phyloP scores from a whole-genome alignment of 306 rosid genomes.

The Oxytropis ochrocephala region DNA sequence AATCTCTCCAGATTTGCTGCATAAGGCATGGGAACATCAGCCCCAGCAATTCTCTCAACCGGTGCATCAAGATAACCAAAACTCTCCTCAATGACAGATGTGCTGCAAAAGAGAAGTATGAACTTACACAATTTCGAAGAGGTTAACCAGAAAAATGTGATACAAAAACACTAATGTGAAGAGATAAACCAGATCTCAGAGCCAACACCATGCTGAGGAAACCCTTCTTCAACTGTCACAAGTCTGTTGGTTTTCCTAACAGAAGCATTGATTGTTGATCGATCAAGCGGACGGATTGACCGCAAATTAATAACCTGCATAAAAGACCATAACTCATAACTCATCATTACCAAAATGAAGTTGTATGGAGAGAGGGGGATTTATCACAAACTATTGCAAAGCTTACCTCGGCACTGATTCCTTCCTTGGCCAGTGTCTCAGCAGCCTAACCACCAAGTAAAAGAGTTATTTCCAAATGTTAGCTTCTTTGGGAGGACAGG shows the following conservation, averaged over 20 bases:
- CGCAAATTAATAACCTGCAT: constrained; percentile 83
- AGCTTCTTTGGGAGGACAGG: background rate
- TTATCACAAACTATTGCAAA: constrained; percentile 6
- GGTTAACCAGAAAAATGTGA: background rate
- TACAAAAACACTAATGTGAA: constrained; percentile 3
- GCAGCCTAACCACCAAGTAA: constrained; percentile 69
- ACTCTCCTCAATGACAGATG: constrained; percentile 93
- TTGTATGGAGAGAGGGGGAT: background rate
- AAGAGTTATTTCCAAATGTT: constrained; percentile 17
- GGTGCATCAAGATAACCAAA: constrained; percentile 98
- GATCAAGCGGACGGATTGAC: constrained; percentile 91
- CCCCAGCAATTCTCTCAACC: constrained; percentile 88
- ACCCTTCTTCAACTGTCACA: constrained; percentile 96
- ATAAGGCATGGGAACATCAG: constrained; percentile 99
- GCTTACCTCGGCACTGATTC: constrained; percentile 91
- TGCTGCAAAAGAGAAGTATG: constrained; percentile 40
- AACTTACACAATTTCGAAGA: background rate
- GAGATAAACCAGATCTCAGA: constrained; percentile 87
- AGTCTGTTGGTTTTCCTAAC: constrained; percentile 94
- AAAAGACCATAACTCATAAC: background rate
- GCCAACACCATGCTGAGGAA: constrained; percentile 99
- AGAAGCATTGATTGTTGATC: constrained; percentile 80
- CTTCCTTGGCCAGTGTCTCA: constrained; percentile 80
- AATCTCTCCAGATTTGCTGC: constrained; percentile 94
- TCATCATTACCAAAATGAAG: constrained; percentile 2